A percentile compares a stretch with the other conserved stretches of the same genome.
phyloP scores from a whole-genome alignment of 441 rosid species.

The Macaranga tanarius region DNA sequence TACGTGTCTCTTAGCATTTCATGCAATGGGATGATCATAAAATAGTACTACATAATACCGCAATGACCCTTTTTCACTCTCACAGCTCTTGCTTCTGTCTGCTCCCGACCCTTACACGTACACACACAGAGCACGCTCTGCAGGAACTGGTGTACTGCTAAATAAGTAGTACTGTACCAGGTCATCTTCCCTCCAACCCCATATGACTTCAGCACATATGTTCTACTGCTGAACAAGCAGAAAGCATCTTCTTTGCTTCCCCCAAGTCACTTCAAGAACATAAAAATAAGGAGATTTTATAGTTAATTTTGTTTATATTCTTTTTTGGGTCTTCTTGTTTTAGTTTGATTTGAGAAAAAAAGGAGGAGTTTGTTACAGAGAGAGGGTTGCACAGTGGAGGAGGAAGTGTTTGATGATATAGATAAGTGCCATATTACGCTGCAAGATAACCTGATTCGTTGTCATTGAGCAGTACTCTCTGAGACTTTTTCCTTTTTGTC shows the following conservation, averaged over 20 bases:
- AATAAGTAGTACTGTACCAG: too few relatives aligned
- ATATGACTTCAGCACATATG: background rate
- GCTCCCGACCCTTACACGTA: background rate
- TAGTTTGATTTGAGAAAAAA: background rate
- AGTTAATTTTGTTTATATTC: background rate
- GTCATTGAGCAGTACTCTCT: background rate
- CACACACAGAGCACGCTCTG: constrained; percentile 21
- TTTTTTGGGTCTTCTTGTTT: background rate
- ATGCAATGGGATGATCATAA: too few relatives aligned
- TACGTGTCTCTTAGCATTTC: too few relatives aligned
- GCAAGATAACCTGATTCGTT: constrained; percentile 12
- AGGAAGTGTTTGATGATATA: background rate
- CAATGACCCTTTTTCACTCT: too few relatives aligned
- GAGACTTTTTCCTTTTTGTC: background rate
- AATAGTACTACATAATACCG: too few relatives aligned
- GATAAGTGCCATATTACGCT: constrained; percentile 13
- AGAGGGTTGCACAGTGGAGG: constrained; percentile 13
- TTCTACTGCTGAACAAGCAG: background rate
- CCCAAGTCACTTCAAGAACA: background rate
- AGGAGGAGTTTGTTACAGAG: background rate
- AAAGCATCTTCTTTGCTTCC: background rate
- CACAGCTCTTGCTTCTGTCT: too few relatives aligned
- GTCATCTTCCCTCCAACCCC: background rate
- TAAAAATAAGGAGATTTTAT: background rate
- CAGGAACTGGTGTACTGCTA: background rate